phyloP scores from a whole-genome alignment of 192 early-diverging fungal species.

The Coemansia sp. region DNA sequence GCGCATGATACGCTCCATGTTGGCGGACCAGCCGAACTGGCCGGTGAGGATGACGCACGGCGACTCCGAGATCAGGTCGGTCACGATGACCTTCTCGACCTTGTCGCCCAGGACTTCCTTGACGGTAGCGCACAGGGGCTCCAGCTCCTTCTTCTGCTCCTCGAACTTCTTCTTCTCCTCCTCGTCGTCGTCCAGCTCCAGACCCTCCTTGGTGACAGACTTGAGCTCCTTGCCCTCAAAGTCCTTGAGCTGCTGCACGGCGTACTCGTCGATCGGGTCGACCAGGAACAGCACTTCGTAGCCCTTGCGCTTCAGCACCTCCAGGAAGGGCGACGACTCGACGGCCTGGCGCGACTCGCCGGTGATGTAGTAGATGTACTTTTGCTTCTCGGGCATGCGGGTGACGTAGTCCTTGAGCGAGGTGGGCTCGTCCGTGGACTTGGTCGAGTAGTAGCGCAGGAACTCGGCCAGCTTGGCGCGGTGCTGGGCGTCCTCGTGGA shows the following conservation, averaged over 20 bases:
- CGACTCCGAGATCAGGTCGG: constrained; percentile 95
- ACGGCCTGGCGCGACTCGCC: constrained; percentile 91
- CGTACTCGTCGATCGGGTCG: constrained; percentile 99
- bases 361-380: constrained; percentile 99
- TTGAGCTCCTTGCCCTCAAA: constrained; percentile 99
- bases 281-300: constrained; percentile 98
- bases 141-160: constrained; percentile 88
- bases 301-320: constrained; percentile 98
- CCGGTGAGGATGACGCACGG: constrained; percentile 99
- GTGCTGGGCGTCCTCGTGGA: constrained; percentile 98
- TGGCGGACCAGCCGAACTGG: constrained; percentile 99
- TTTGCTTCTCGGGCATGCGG: constrained; percentile 99
- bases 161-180: constrained; percentile 95
- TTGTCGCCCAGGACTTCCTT: constrained; percentile 99
- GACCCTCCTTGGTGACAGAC: constrained; percentile 97
- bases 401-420: constrained; percentile 99
- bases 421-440: constrained; percentile 96
- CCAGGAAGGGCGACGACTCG: constrained; percentile 97
- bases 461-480: constrained; percentile 95
- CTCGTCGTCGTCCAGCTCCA: constrained; percentile 98
- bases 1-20: constrained; percentile 99
- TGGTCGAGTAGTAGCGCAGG: constrained; percentile 97
- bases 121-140: constrained; percentile 89
- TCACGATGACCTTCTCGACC: constrained; percentile 92
- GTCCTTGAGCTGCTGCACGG: constrained; percentile 97